Percentiles rank a stretch among this genome's conserved stretches.
These are phyloP conservation scores for Eimeria tenella DNA, from an alignment of 169 alveolate genomes.

Conservation along the genomic window DNA sequence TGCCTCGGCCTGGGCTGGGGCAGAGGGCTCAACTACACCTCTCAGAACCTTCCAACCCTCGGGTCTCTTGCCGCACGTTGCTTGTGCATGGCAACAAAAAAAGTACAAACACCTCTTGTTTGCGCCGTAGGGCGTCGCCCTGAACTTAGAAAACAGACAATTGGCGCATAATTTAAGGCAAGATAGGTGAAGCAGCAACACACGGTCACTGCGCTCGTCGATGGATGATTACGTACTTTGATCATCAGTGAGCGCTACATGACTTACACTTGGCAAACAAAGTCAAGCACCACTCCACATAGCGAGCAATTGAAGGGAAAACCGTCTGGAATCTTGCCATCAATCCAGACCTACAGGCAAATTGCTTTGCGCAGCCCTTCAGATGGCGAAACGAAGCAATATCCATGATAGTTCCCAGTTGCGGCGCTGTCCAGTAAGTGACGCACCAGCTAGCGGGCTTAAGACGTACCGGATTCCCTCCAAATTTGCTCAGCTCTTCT, in stretches of 20 bases:
- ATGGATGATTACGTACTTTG: neutral
- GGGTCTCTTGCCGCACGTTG: constrained; percentile 39
- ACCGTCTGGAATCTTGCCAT: constrained; percentile 44
- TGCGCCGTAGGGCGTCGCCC: constrained; percentile 77
- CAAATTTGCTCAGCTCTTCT: constrained; percentile 71
- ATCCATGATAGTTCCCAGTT: too few relatives aligned
- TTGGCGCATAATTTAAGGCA: neutral
- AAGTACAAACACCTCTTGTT: constrained; percentile 71
- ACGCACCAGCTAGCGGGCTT: neutral
- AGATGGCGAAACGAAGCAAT: neutral
- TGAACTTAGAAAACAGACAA: constrained; percentile 5
- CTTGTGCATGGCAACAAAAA: constrained; percentile 73
- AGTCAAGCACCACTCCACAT: constrained; percentile 70
- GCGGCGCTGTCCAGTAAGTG: neutral
- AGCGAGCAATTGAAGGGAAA: constrained; percentile 49
- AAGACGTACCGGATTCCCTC: constrained; percentile 77
- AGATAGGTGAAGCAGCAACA: neutral
- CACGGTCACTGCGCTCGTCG: too few relatives aligned
- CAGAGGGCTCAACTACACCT: constrained; percentile 51
- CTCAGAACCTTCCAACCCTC: constrained; percentile 57
- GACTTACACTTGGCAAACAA: constrained; percentile 70
- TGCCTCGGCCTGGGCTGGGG: neutral
- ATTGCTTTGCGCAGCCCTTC: neutral
- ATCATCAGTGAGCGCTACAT: neutral
- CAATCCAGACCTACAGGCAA: constrained; percentile 63